Evolutionary conservation across 257 asterid species (phyloP).

Genomic region (Fraxinus americana): DNA sequence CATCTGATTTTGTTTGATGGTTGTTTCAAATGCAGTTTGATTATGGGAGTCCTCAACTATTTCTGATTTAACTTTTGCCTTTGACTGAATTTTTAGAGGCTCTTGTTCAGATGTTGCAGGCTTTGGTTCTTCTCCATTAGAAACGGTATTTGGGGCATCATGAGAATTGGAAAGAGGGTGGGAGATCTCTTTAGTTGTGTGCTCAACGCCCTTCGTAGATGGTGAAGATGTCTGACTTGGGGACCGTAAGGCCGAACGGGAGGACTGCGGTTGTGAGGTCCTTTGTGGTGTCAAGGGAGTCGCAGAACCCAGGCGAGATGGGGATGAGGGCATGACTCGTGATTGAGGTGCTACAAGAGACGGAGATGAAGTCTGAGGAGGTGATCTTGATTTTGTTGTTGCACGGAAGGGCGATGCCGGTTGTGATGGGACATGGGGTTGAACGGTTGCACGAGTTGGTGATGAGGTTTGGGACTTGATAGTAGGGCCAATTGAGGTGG

Average conservation of each 20-base stretch:
- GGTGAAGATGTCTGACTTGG: slow-evolving; percentile 43
- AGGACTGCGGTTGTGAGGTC: slow-evolving; percentile 35
- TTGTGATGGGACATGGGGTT: slow-evolving; percentile 36
- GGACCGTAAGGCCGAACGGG: slow-evolving; percentile 31
- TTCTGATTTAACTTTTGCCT: slow-evolving; percentile 27
- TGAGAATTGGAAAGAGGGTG: slow-evolving; percentile 26
- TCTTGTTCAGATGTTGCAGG: slow-evolving; percentile 27
- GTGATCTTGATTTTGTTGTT: slow-evolving; percentile 40
- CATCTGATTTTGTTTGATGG: slow-evolving; percentile 22
- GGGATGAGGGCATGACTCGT: slow-evolving; percentile 34
- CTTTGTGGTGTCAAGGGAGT: slow-evolving; percentile 35
- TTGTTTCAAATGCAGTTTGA: slow-evolving; percentile 22
- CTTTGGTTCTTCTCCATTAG: slow-evolving; percentile 34
- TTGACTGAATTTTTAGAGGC: slow-evolving; percentile 30
- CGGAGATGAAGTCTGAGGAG: slow-evolving; percentile 52
- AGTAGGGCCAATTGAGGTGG: slow-evolving; percentile 19
- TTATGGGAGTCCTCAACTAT: slow-evolving; percentile 3
- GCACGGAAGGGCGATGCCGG: slow-evolving; percentile 41
- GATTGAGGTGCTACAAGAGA: slow-evolving; percentile 38
- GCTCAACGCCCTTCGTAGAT: slow-evolving; percentile 27
- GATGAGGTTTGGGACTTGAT: slow-evolving; percentile 39
- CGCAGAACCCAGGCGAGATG: slow-evolving; percentile 28
- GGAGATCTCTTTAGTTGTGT: slow-evolving; percentile 23
- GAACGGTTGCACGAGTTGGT: slow-evolving; percentile 37
- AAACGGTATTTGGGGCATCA: slow-evolving; percentile 14